phyloP scores from a whole-genome alignment of 306 rosid species.

The Trifolium repens region DNA sequence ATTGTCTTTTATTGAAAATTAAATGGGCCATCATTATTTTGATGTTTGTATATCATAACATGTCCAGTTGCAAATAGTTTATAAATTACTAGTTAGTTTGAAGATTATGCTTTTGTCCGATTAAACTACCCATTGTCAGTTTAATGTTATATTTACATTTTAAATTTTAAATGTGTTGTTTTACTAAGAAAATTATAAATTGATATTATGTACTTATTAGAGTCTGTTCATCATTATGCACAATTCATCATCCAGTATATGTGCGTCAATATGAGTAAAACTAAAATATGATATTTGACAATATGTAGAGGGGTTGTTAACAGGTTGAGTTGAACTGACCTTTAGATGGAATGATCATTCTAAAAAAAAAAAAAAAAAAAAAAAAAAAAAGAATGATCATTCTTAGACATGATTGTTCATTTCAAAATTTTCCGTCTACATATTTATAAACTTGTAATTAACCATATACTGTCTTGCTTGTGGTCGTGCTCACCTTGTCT shows the following conservation, averaged over 20 bases:
- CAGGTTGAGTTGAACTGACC: background rate
- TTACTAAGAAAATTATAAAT: background rate
- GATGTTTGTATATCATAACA: slow-evolving; percentile 14
- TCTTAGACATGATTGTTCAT: background rate
- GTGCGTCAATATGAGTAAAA: background rate
- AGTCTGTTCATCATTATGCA: slow-evolving; percentile 21
- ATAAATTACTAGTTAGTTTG: slow-evolving; percentile 2
- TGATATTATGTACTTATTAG: background rate
- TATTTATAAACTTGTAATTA: background rate
- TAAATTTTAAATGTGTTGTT: slow-evolving; percentile 1
- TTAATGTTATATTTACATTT: slow-evolving; percentile 3
- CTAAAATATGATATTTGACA: slow-evolving; percentile 1
- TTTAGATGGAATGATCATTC: no score
- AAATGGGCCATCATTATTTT: background rate
- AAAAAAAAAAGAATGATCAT: background rate
- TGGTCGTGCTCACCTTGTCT: slow-evolving; percentile 16
- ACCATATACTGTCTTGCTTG: background rate
- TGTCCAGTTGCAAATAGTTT: slow-evolving; percentile 16
- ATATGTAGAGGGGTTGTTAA: background rate
- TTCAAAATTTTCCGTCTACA: background rate
- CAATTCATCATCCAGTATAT: slow-evolving; percentile 1
- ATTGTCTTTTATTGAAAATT: slow-evolving; percentile 14
- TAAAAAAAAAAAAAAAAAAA: no score
- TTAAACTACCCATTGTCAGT: slow-evolving; percentile 8
- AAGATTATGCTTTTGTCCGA: slow-evolving; percentile 20